phyloP scores from a whole-genome alignment of 768 basidiomycete genomes.

The Rhizopogon vulgaris region DNA sequence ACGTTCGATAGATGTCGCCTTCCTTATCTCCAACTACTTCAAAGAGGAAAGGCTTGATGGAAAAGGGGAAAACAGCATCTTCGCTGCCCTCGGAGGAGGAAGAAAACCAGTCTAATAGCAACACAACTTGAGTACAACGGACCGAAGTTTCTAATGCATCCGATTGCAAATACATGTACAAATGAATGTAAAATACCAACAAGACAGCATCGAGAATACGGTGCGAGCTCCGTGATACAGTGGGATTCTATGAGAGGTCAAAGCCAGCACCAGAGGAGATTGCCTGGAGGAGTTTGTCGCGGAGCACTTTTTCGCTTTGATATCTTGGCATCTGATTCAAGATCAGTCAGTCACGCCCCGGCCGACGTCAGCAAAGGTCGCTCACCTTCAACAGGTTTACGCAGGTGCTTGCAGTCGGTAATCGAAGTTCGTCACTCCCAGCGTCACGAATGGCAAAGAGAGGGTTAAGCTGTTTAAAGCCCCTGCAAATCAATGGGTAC shows the following conservation, averaged over 20 bases:
- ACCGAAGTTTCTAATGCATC: constrained; percentile 5
- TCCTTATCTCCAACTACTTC: constrained; percentile 76
- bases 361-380: not conserved
- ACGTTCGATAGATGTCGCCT: constrained; percentile 63
- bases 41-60: constrained; percentile 55
- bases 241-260: constrained; percentile 63
- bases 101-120: not conserved
- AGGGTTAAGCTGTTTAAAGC: constrained; percentile 83
- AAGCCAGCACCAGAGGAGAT: constrained; percentile 89
- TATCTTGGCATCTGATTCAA: constrained; percentile 63
- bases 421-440: constrained; percentile 61
- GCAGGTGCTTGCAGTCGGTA: constrained; percentile 81
- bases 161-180: constrained; percentile 5
- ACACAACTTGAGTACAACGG: constrained; percentile 8
- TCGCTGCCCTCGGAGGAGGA: constrained; percentile 24
- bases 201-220: not conserved
- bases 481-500: constrained; percentile 32
- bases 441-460: constrained; percentile 85
- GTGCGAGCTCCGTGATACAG: not conserved
- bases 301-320: constrained; percentile 53
- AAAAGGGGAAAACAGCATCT: constrained; percentile 17
- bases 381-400: constrained; percentile 86
- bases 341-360: constrained; percentile 2
- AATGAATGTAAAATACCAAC: constrained; percentile 2
- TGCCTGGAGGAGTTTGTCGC: constrained; percentile 76